Evolutionary conservation across 495 filamentous ascomycete species (phyloP).

Genomic region (Tuber magnatum): DNA sequence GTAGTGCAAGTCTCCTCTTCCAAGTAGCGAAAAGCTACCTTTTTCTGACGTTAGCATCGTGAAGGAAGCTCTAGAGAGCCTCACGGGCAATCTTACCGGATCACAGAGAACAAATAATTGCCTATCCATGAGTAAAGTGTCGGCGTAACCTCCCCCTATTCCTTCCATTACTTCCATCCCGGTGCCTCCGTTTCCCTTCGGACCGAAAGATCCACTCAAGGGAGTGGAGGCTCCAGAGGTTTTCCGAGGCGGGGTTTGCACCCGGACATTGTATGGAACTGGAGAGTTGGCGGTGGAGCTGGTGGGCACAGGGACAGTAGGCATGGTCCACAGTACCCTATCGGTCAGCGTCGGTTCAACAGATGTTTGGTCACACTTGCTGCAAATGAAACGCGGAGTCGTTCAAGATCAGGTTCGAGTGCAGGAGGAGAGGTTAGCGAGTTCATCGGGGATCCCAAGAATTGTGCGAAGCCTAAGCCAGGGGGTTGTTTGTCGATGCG

Average conservation of each 20-base stretch:
- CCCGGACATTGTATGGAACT: constrained; percentile 15
- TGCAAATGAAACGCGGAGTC: neutral
- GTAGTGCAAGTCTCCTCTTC: constrained; percentile 75
- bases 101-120: constrained; percentile 39
- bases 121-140: constrained; percentile 12
- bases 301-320: constrained; percentile 31
- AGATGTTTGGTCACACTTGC: neutral
- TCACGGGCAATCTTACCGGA: constrained; percentile 30
- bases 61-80: neutral
- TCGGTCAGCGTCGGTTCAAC: neutral
- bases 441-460: constrained; percentile 4
- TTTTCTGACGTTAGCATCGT: constrained; percentile 1
- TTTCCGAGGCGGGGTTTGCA: constrained; percentile 25
- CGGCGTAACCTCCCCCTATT: constrained; percentile 25
- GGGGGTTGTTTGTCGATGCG: constrained; percentile 2
- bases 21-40: constrained; percentile 54
- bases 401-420: neutral
- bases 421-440: constrained; percentile 1
- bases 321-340: constrained; percentile 32
- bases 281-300: constrained; percentile 21
- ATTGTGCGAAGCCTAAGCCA: neutral
- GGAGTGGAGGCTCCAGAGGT: constrained; percentile 11
- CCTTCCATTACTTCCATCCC: constrained; percentile 22
- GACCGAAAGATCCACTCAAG: constrained; percentile 9
- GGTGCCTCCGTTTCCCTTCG: constrained; percentile 18